Conservation (phyloP, 495 filamentous ascomycete genomes). For the Penicillium dipodomyicola region DNA sequence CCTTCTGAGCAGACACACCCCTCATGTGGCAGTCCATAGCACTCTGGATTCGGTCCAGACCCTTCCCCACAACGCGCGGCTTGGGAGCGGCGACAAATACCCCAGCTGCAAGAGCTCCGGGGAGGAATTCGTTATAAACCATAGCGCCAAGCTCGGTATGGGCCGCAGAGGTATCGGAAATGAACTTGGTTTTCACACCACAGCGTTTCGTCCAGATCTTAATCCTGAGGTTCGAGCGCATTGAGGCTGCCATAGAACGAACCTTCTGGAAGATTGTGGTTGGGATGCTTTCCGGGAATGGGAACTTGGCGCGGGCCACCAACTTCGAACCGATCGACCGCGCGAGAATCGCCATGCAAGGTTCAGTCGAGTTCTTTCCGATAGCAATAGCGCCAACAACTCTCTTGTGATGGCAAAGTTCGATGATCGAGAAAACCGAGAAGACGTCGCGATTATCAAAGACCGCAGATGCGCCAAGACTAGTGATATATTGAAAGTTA, state of each 20-base stretch:
- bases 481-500: slow-evolving; percentile 53
- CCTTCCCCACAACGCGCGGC: slow-evolving; percentile 32
- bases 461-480: slow-evolving; percentile 53
- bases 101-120: slow-evolving; percentile 27
- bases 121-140: slow-evolving; percentile 36
- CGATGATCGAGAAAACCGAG: slow-evolving; percentile 30
- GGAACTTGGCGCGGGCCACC: slow-evolving; percentile 17
- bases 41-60: slow-evolving; percentile 36
- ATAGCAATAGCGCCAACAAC: slow-evolving; percentile 12
- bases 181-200: slow-evolving; percentile 16
- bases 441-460: slow-evolving; percentile 55
- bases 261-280: not conserved
- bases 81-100: slow-evolving; percentile 28
- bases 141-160: slow-evolving; percentile 26
- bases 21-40: slow-evolving; percentile 31
- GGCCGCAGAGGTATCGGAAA: slow-evolving; percentile 18
- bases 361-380: slow-evolving; percentile 8
- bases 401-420: slow-evolving; percentile 7
- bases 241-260: not conserved
- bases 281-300: not conserved
- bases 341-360: slow-evolving; percentile 19
- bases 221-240: not conserved
- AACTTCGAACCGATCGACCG: slow-evolving; percentile 15
- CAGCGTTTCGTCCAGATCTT: slow-evolving; percentile 3
- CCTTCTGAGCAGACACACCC: slow-evolving; percentile 39